These are phyloP conservation scores for Aspergillus caelatus DNA, from an alignment of 2,329 filamentous ascomycete genomes.

Conservation along the genomic window DNA sequence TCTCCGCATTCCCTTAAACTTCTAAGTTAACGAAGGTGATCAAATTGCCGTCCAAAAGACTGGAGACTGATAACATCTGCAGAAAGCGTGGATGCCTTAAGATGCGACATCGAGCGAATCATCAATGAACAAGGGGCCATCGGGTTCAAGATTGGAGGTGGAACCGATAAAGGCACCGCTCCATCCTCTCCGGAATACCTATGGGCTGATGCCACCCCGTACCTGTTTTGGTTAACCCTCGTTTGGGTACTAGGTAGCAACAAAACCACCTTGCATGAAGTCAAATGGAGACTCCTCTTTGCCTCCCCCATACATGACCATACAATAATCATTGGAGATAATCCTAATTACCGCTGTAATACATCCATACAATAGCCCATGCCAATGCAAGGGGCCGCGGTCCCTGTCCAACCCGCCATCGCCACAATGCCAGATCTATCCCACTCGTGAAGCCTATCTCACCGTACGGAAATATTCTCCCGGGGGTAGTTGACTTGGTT, in stretches of 20 bases:
- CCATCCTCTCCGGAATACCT: not conserved
- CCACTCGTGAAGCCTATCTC: not conserved
- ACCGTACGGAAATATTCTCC: constrained; percentile 1
- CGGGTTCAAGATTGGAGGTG: not conserved
- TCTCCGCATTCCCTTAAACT: not conserved
- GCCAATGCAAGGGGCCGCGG: constrained; percentile 2
- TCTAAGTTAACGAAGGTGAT: not conserved
- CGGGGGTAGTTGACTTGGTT: not conserved
- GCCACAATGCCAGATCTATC: constrained; percentile 4
- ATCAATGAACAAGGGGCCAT: not conserved
- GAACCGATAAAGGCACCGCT: not conserved
- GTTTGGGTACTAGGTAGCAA: constrained; percentile 3
- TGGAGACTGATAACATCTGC: not conserved
- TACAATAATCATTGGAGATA: constrained; percentile 4
- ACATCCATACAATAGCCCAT: constrained; percentile 2
- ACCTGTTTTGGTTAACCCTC: not conserved
- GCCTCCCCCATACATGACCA: not conserved
- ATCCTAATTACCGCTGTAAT: not conserved
- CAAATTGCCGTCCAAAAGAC: not conserved
- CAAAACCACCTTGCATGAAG: not conserved
- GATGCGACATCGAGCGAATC: not conserved
- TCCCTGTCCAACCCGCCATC: not conserved
- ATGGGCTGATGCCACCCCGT: not conserved
- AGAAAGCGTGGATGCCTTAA: not conserved
- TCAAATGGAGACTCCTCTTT: not conserved